Percentiles rank a stretch among this genome's conserved stretches.
Evolutionary conservation across 352 stramenopile species (phyloP).

Genomic region (Globisporangium mamillatum): DNA sequence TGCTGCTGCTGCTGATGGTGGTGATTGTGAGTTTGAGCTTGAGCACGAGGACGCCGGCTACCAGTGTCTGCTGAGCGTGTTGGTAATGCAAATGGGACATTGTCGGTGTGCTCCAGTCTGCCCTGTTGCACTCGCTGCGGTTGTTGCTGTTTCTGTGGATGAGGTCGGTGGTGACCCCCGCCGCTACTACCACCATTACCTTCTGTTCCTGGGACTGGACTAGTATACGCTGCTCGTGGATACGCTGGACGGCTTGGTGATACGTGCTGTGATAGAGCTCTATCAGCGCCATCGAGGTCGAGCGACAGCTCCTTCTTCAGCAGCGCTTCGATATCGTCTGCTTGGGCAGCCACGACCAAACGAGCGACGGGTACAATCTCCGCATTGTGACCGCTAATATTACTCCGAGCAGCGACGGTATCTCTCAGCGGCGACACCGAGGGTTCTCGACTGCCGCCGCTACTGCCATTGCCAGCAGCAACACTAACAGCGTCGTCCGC

Average conservation of each 20-base stretch:
- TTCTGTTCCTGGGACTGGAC: background rate
- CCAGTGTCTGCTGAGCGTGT: background rate
- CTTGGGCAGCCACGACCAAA: background rate
- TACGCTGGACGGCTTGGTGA: background rate
- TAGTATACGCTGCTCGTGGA: background rate
- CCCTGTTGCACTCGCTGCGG: background rate
- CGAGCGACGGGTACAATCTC: background rate
- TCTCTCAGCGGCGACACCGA: background rate
- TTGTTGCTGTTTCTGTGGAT: background rate
- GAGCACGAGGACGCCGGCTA: background rate
- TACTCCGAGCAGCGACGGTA: background rate
- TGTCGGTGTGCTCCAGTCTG: background rate
- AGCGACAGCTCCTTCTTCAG: constrained; percentile 13
- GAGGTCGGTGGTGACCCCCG: background rate
- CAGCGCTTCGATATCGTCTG: constrained; percentile 11
- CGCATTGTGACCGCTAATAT: background rate
- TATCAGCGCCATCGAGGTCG: background rate
- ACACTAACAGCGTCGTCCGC: background rate
- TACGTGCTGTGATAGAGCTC: background rate
- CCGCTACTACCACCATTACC: background rate
- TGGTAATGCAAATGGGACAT: background rate
- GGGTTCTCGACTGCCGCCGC: background rate
- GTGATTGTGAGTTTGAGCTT: background rate
- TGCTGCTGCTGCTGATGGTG: background rate
- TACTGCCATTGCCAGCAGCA: background rate